These are phyloP conservation scores for Peribolospora kevripleyi DNA, from an alignment of 768 basidiomycete genomes.

Conservation along the genomic window DNA sequence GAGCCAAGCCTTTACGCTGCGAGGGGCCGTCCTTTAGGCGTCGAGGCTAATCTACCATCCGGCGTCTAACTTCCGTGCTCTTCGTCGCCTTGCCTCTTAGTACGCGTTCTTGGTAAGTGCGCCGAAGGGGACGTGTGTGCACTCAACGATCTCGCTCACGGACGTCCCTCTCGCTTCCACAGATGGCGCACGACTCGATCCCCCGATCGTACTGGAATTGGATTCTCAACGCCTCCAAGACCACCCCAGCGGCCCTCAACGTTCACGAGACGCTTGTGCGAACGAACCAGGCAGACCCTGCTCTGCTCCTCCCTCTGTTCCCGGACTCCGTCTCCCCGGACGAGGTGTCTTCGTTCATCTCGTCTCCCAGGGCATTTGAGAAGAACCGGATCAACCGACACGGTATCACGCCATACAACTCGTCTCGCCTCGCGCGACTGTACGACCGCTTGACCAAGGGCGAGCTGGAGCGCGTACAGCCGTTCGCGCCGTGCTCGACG, in stretches of 20 bases:
- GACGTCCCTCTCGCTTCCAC: background rate
- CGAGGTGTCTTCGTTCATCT: background rate
- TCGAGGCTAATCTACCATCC: too few species aligned
- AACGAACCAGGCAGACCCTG: background rate
- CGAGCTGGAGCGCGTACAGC: conserved; percentile 11
- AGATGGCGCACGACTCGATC: conserved; percentile 12
- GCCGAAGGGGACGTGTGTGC: too few species aligned
- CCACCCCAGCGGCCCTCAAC: conserved; percentile 6
- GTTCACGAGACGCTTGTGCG: conserved; percentile 7
- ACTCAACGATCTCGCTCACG: background rate
- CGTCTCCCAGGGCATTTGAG: conserved; percentile 2
- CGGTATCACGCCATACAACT: conserved; percentile 15
- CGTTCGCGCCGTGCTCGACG: conserved; percentile 23
- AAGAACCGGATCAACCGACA: conserved; percentile 2
- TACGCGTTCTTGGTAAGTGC: too few species aligned
- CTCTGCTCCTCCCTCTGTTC: background rate
- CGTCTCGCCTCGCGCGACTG: conserved; percentile 11
- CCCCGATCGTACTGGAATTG: conserved; percentile 10
- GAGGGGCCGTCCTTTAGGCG: too few species aligned
- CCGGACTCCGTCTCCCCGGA: conserved; percentile 2
- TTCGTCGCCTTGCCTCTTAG: background rate
- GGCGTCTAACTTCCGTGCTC: too few species aligned
- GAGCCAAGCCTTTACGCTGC: too few species aligned
- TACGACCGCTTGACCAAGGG: conserved; percentile 14
- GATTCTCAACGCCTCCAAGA: conserved; percentile 10